Evolutionary conservation across 2,329 filamentous ascomycete species (phyloP).

Genomic region (Coleophoma cylindrospora): DNA sequence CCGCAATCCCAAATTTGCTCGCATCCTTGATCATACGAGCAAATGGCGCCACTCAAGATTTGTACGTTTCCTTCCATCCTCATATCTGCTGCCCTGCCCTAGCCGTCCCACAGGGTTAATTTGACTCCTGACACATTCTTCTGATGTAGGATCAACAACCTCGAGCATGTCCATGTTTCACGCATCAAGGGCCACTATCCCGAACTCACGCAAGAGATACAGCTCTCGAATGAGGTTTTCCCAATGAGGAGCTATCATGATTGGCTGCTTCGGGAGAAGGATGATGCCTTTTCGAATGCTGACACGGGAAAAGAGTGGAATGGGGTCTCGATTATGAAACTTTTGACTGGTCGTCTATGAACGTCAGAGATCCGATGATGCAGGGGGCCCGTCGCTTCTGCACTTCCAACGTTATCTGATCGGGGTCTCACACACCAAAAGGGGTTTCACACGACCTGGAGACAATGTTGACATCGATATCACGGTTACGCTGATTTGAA

Average conservation of each 20-base stretch:
- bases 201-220: slow-evolving; percentile 2
- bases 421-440: too few species aligned
- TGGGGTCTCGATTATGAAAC: not conserved
- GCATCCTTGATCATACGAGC: slow-evolving; percentile 11
- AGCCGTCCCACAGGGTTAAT: not conserved
- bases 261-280: slow-evolving; percentile 2
- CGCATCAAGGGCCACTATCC: slow-evolving; percentile 8
- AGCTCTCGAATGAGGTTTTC: slow-evolving; percentile 7
- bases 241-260: slow-evolving; percentile 12
- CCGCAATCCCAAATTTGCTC: slow-evolving; percentile 6
- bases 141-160: slow-evolving; percentile 4
- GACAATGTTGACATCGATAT: too few species aligned
- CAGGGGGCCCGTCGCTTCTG: too few species aligned
- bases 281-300: not conserved
- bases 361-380: too few species aligned
- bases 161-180: slow-evolving; percentile 6
- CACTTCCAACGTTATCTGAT: too few species aligned
- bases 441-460: too few species aligned
- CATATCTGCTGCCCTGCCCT: not conserved
- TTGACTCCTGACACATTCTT: not conserved
- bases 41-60: slow-evolving; percentile 8
- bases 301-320: not conserved
- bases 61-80: slow-evolving; percentile 6
- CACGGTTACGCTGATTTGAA: too few species aligned
- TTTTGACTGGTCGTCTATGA: not conserved